phyloP scores from a whole-genome alignment of 2,329 filamentous ascomycete genomes.

The Thelonectria discophora region DNA sequence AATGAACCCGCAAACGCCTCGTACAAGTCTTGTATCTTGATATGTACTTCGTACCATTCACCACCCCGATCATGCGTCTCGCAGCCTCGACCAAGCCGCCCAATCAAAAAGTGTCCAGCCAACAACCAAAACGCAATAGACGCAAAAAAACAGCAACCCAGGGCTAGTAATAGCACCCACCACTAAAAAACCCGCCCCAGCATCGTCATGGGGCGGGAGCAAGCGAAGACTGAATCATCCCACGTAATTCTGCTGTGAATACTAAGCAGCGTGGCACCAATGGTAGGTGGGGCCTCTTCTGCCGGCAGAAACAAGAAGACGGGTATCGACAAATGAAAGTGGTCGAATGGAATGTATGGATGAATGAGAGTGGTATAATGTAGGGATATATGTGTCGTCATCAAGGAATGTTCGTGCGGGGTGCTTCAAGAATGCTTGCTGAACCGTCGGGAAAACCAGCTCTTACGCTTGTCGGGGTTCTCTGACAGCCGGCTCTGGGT shows the following conservation, averaged over 20 bases:
- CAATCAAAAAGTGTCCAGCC: conserved; percentile 23
- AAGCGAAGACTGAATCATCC: conserved; percentile 18
- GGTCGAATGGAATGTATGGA: conserved; percentile 25
- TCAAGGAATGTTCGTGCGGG: neutral
- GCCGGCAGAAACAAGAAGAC: conserved; percentile 25
- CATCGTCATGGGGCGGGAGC: conserved; percentile 11
- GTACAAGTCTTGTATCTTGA: conserved; percentile 40
- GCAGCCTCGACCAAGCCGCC: conserved; percentile 20
- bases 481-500: conserved; percentile 40
- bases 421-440: conserved; percentile 62
- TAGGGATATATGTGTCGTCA: conserved; percentile 3
- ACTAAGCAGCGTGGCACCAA: conserved; percentile 12
- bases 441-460: conserved; percentile 87
- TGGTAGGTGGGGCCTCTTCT: conserved; percentile 3
- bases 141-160: neutral
- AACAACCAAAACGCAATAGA: conserved; percentile 29
- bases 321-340: conserved; percentile 44
- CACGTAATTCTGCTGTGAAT: conserved; percentile 20
- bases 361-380: conserved; percentile 15
- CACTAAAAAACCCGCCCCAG: conserved; percentile 4
- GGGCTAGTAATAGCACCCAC: conserved; percentile 1
- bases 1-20: conserved; percentile 39
- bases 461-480: conserved; percentile 78
- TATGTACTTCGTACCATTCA: conserved; percentile 41
- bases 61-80: conserved; percentile 40